These are phyloP conservation scores for Leccinum ochraceum DNA, from an alignment of 768 basidiomycete species.

Conservation along the genomic window DNA sequence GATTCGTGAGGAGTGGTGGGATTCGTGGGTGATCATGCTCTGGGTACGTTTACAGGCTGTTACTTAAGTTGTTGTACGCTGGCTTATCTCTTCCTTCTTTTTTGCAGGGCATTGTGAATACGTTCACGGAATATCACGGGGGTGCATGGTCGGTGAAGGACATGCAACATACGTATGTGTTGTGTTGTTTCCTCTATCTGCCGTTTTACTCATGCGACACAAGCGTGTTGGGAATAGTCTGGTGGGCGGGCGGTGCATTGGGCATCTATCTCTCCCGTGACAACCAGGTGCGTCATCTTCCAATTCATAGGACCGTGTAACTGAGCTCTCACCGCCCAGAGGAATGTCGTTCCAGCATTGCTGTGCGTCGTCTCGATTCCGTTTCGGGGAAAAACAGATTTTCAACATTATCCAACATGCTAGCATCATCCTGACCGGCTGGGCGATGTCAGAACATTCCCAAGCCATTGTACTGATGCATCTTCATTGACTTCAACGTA, in stretches of 20 bases:
- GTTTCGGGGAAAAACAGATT: not conserved
- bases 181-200: not conserved
- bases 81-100: not conserved
- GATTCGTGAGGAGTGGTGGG: constrained; percentile 87
- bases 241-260: constrained; percentile 93
- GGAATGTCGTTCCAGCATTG: constrained; percentile 77
- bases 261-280: constrained; percentile 82
- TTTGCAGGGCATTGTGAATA: constrained; percentile 61
- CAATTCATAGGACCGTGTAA: not conserved
- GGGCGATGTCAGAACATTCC: constrained; percentile 90
- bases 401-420: not conserved
- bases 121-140: constrained; percentile 90
- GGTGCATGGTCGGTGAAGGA: constrained; percentile 85
- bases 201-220: constrained; percentile 4
- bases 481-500: constrained; percentile 45
- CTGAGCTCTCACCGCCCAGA: constrained; percentile 37
- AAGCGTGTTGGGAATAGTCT: constrained; percentile 54
- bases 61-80: not conserved
- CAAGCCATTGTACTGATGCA: constrained; percentile 46
- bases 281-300: constrained; percentile 55
- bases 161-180: constrained; percentile 87
- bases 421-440: constrained; percentile 88
- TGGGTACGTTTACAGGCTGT: constrained; percentile 43
- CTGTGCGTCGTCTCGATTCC: constrained; percentile 53
- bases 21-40: constrained; percentile 66